A percentile compares a stretch with the other conserved stretches of the same genome.
Evolutionary conservation across 2,329 filamentous ascomycete genomes (phyloP).

Genomic region (Phialophora expanda): DNA sequence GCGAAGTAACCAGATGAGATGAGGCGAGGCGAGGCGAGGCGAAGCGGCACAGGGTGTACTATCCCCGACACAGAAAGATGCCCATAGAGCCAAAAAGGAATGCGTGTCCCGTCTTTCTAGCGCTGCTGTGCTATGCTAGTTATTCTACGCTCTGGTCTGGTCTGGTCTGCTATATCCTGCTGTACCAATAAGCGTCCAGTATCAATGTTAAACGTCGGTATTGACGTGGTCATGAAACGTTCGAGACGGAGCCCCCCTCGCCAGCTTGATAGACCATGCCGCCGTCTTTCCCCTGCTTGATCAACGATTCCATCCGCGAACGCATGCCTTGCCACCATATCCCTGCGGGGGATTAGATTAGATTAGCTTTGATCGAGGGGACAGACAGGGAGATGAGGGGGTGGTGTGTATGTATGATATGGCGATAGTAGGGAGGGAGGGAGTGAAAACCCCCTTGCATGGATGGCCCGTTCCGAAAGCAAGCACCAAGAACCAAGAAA

Average conservation of each 20-base stretch:
- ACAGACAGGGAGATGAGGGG: too few species aligned
- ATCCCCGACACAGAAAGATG: too few species aligned
- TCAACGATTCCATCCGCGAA: background rate
- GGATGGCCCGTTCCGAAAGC: too few species aligned
- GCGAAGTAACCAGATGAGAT: too few species aligned
- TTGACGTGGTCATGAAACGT: background rate
- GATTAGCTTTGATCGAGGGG: background rate
- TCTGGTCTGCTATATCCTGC: background rate
- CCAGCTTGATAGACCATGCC: slow-evolving; percentile 1
- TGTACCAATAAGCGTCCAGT: background rate
- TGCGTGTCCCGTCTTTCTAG: background rate
- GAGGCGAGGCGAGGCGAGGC: too few species aligned
- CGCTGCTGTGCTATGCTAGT: background rate
- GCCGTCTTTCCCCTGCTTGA: background rate
- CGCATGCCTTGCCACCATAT: slow-evolving; percentile 8
- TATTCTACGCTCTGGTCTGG: background rate
- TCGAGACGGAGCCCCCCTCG: background rate
- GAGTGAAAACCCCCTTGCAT: too few species aligned
- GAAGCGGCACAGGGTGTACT: background rate
- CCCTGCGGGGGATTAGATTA: background rate
- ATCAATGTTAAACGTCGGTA: too few species aligned
- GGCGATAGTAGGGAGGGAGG: too few species aligned
- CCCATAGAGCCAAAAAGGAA: too few species aligned
- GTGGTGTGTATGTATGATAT: too few species aligned
- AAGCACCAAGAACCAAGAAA: background rate